These are phyloP conservation scores for Homolaphlyctis polyrhiza DNA, from an alignment of 371 early-diverging fungal genomes.

Conservation along the genomic window DNA sequence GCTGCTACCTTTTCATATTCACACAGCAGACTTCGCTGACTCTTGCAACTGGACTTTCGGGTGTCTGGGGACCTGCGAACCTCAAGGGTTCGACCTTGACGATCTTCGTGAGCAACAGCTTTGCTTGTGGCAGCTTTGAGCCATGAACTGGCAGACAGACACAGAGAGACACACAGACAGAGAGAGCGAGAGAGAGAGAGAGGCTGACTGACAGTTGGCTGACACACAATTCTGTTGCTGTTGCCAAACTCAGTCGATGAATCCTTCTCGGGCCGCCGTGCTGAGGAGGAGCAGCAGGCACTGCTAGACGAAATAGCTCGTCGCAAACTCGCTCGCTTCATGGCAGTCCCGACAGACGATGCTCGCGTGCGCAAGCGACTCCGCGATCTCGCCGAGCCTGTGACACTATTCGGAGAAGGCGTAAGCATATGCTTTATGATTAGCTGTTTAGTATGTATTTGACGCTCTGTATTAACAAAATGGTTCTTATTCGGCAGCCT, in stretches of 20 bases:
- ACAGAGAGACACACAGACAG: no score
- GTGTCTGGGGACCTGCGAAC: no score
- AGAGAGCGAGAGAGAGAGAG: no score
- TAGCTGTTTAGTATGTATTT: background rate
- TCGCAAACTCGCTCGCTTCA: constrained; percentile 64
- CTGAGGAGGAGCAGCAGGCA: constrained; percentile 63
- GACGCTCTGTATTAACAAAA: background rate
- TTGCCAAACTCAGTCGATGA: background rate
- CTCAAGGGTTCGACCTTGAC: no score
- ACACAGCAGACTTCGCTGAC: no score
- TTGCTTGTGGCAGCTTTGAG: no score
- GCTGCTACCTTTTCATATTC: no score
- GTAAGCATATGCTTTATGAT: constrained; percentile 49
- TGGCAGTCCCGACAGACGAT: constrained; percentile 94
- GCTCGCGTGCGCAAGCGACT: constrained; percentile 67
- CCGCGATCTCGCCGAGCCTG: constrained; percentile 76
- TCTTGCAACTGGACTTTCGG: no score
- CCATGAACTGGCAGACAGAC: no score
- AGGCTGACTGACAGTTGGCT: no score
- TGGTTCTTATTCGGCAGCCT: background rate
- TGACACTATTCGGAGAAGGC: constrained; percentile 91
- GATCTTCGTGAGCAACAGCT: no score
- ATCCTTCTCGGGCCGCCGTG: constrained; percentile 9
- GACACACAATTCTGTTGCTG: no score
- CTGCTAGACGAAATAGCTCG: constrained; percentile 82